These are phyloP conservation scores for Leccinum griseonigrum DNA, from an alignment of 1,284 basidiomycete genomes.

Conservation along the genomic window DNA sequence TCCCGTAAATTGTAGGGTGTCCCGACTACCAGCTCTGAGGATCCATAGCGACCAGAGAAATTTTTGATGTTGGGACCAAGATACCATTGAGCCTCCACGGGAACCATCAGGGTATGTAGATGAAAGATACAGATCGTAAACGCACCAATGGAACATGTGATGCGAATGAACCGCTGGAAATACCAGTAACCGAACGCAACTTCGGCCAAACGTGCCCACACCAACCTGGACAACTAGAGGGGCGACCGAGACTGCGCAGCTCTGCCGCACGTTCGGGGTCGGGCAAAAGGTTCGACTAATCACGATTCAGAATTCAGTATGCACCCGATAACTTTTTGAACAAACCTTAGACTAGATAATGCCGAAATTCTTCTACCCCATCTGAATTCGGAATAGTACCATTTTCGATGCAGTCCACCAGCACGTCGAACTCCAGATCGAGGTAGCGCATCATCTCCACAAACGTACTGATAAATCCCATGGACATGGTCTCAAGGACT, in stretches of 20 bases:
- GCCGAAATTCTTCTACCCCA: conserved; percentile 8
- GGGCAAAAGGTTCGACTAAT: conserved; percentile 10
- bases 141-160: conserved; percentile 2
- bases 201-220: not conserved
- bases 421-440: conserved; percentile 15
- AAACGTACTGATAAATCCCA: conserved; percentile 12
- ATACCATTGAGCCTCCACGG: conserved; percentile 7
- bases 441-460: conserved; percentile 18
- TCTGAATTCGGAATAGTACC: conserved; percentile 13
- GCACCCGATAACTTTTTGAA: not conserved
- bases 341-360: conserved; percentile 11
- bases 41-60: conserved; percentile 2
- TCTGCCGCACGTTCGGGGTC: conserved; percentile 22
- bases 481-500: not conserved
- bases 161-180: not conserved
- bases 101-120: not conserved
- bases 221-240: conserved; percentile 8
- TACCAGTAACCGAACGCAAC: not conserved
- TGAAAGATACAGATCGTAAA: not conserved
- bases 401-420: conserved; percentile 14
- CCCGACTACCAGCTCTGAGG: conserved; percentile 7
- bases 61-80: conserved; percentile 6
- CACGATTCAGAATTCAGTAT: not conserved
- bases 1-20: conserved; percentile 6
- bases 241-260: conserved; percentile 17